These are phyloP conservation scores for Clonostachys byssicola DNA, from an alignment of 2,329 filamentous ascomycete genomes.

Conservation along the genomic window DNA sequence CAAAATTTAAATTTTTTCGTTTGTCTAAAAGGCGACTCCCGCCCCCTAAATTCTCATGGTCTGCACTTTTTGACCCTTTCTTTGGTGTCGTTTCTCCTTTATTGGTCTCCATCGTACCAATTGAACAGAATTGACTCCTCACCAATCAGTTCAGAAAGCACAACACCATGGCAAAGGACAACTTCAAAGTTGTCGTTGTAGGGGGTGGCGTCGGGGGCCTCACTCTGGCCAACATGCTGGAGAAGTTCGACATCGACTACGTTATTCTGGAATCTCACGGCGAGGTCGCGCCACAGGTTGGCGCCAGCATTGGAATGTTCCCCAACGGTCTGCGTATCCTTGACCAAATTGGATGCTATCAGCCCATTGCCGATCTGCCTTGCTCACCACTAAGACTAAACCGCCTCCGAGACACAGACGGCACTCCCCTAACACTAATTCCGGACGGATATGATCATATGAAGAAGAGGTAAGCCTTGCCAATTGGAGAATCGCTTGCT, in stretches of 20 bases:
- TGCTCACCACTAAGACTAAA: not conserved
- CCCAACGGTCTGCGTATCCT: conserved; percentile 38
- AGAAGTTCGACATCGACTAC: conserved; percentile 38
- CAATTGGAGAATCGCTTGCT: no score
- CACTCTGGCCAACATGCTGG: conserved; percentile 24
- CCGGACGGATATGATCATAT: no score
- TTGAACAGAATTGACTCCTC: not conserved
- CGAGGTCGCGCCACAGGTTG: conserved; percentile 35
- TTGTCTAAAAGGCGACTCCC: no score
- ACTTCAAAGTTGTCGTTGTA: conserved; percentile 23
- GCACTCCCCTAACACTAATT: not conserved
- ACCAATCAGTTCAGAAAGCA: not conserved
- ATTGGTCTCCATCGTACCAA: no score
- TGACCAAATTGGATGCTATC: conserved; percentile 35
- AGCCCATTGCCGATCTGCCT: not conserved
- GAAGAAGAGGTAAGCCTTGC: no score
- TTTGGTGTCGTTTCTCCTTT: no score
- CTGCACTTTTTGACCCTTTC: no score
- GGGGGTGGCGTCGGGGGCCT: conserved; percentile 41
- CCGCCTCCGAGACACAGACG: not conserved
- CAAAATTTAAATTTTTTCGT: no score
- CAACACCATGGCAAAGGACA: not conserved
- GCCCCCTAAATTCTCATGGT: no score
- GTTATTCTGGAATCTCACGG: conserved; percentile 38
- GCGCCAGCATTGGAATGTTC: conserved; percentile 38